Conservation (phyloP, 2,329 filamentous ascomycete species). For the Penicillium sp. region DNA sequence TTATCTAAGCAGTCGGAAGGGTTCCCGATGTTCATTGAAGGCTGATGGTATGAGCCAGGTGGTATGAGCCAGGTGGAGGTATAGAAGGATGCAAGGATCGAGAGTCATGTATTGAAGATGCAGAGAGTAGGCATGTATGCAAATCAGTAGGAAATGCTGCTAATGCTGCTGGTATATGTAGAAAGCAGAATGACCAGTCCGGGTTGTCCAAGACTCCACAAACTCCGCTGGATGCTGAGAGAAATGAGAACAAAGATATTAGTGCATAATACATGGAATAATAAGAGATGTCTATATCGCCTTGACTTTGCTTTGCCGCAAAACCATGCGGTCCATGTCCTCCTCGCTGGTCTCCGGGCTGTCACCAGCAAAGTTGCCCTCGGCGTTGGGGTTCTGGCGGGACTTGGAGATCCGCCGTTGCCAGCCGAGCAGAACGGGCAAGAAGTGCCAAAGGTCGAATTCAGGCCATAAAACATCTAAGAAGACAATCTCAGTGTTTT, state of each 20-base stretch:
- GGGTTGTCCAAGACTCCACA: slow-evolving; percentile 15
- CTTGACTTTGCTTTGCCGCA: slow-evolving; percentile 33
- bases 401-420: slow-evolving; percentile 66
- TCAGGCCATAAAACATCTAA: slow-evolving; percentile 92
- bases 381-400: slow-evolving; percentile 60
- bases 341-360: slow-evolving; percentile 31
- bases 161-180: slow-evolving; percentile 22
- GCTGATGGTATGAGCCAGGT: neutral
- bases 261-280: slow-evolving; percentile 6
- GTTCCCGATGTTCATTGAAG: neutral
- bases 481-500: slow-evolving; percentile 90
- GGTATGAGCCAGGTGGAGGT: neutral
- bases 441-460: slow-evolving; percentile 89
- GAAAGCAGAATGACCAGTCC: slow-evolving; percentile 12
- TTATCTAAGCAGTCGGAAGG: slow-evolving; percentile 15
- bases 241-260: slow-evolving; percentile 8
- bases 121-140: slow-evolving; percentile 6
- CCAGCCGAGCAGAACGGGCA: slow-evolving; percentile 93
- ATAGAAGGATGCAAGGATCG: neutral
- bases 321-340: slow-evolving; percentile 23
- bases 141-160: slow-evolving; percentile 13
- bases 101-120: neutral
- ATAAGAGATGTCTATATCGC: slow-evolving; percentile 26
- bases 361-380: slow-evolving; percentile 61
- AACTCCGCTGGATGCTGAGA: slow-evolving; percentile 28